phyloP scores from a whole-genome alignment of 1,284 basidiomycete species.

The Meripilus lineatus region DNA sequence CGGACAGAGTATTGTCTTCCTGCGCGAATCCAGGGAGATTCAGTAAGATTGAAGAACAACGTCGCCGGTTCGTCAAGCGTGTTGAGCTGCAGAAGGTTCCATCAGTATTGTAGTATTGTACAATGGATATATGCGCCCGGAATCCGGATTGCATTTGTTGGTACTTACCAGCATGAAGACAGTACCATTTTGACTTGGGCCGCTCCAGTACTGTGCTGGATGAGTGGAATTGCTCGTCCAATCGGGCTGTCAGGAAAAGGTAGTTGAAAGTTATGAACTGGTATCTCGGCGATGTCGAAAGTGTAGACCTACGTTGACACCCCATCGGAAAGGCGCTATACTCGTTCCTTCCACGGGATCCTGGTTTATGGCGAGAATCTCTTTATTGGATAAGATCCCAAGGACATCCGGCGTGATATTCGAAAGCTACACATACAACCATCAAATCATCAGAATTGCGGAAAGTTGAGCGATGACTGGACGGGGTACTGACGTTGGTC shows the following conservation, averaged over 20 bases:
- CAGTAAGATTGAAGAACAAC: slow-evolving; percentile 60
- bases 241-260: slow-evolving; percentile 32
- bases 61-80: slow-evolving; percentile 46
- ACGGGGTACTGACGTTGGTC: slow-evolving; percentile 27
- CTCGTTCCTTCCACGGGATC: slow-evolving; percentile 57
- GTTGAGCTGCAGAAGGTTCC: slow-evolving; percentile 27
- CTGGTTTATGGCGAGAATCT: slow-evolving; percentile 67
- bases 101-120: neutral
- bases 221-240: slow-evolving; percentile 41
- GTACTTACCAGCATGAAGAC: slow-evolving; percentile 37
- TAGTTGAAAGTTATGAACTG: slow-evolving; percentile 39
- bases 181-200: slow-evolving; percentile 42
- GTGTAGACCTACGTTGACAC: slow-evolving; percentile 39
- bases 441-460: neutral
- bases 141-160: neutral
- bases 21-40: slow-evolving; percentile 66
- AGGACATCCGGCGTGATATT: slow-evolving; percentile 43
- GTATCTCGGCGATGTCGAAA: slow-evolving; percentile 15
- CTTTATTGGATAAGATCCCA: slow-evolving; percentile 52
- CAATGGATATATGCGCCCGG: neutral
- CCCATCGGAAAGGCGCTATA: slow-evolving; percentile 65
- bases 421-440: slow-evolving; percentile 36
- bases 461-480: neutral
- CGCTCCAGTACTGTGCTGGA: slow-evolving; percentile 52
- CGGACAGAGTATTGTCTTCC: slow-evolving; percentile 58